A percentile compares a stretch with the other conserved stretches of the same genome.
Conservation (phyloP, 331 rosid genomes). For the Rhamnella rubrinervis region DNA sequence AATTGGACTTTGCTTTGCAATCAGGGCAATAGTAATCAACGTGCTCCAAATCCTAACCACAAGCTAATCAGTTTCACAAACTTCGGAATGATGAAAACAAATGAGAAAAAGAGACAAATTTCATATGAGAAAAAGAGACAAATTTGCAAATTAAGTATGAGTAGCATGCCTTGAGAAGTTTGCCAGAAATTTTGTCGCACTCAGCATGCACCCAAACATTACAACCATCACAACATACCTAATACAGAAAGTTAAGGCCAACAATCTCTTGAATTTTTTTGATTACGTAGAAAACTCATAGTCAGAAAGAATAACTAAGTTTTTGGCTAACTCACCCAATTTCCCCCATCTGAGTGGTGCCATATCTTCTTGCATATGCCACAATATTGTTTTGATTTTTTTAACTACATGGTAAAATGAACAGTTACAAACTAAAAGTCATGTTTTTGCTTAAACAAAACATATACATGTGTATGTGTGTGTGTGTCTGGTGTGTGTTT, state of each 20-base stretch:
- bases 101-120: conserved; percentile 4
- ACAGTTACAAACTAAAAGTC: conserved; percentile 3
- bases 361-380: conserved; percentile 93
- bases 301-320: neutral
- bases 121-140: conserved; percentile 6
- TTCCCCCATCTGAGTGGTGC: conserved; percentile 95
- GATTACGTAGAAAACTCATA: neutral
- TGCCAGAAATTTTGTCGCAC: conserved; percentile 67
- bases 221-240: conserved; percentile 98
- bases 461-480: neutral
- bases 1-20: conserved; percentile 54
- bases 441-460: neutral
- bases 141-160: neutral
- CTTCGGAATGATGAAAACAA: conserved; percentile 5
- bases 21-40: conserved; percentile 87
- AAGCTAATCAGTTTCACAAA: conserved; percentile 14
- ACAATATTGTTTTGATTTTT: conserved; percentile 89
- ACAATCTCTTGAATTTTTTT: conserved; percentile 19
- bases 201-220: conserved; percentile 99
- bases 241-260: conserved; percentile 31
- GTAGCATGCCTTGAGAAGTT: conserved; percentile 60
- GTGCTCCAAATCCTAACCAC: conserved; percentile 68
- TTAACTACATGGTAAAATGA: conserved; percentile 48
- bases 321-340: conserved; percentile 71
- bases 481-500: no score